Evolutionary conservation across 108 stramenopile species (phyloP), one percentile per base, ranked within the genome.

Genomic region (Pseudonitzschia delicatissima): DNA sequence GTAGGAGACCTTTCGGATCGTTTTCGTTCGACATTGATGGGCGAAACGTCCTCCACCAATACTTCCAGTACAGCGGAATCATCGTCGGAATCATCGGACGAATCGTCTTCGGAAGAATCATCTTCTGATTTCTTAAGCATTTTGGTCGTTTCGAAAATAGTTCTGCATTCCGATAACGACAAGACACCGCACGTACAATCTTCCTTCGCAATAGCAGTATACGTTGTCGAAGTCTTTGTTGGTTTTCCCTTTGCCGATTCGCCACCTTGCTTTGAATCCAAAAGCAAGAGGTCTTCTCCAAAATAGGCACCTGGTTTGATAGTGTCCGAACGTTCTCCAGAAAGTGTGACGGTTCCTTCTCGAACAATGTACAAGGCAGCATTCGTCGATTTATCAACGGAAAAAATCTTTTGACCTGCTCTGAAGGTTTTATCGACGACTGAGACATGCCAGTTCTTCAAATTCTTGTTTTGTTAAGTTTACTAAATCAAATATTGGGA

Each of bases 11-110:
- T 42, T 42, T 42, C 40, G 40, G 40, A 13, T 42, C 82, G 25
- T 87, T 74, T 67, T 77, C 77, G 31, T 87, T 86, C 67, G 88
- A 76, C 34, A 87, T 92, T 50, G 93, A 70, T n/a, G n/a, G n/a
- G n/a, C 15, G 40, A 42, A 15, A 42, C 15, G 11, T 42, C 40
- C 1, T 42, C 40, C n/a, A n/a, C n/a, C n/a, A n/a, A n/a, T n/a
- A n/a, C n/a, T n/a, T n/a, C n/a, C n/a, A n/a, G n/a, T n/a, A n/a
- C n/a, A 42, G 40, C 11, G 40, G 40, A 42, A 15, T 15, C 11
- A 42, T 0, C 11, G 11, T 11, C 13, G 11, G 11, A 15, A 15
- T 42, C 40, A 42, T 15, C 15, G 13, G 40, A 42, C 15, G 40
- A 42, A 15, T 15, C 15, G 0, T 12, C 78, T 76, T n/a, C 94